Conservation (phyloP, 2,329 filamentous ascomycete genomes). For the Hyphodiscus sp. region DNA sequence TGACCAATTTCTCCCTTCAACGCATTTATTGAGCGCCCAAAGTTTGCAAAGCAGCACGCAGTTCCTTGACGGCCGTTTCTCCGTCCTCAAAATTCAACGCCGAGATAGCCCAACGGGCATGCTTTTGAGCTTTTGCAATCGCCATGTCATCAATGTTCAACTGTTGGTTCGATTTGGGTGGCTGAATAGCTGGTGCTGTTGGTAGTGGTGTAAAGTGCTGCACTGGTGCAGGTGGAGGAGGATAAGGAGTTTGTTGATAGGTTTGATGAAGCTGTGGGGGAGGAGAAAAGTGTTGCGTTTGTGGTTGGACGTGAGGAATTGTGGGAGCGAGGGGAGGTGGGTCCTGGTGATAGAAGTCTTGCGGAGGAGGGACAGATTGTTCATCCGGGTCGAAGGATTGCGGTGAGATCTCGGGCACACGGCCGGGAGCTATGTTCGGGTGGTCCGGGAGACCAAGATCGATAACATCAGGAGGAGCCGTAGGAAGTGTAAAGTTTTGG, state of each 20-base stretch:
- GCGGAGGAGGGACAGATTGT: slow-evolving; percentile 28
- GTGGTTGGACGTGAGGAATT: slow-evolving; percentile 23
- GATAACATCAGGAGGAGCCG: slow-evolving; percentile 22
- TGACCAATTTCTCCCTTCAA: no score
- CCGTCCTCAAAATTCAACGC: slow-evolving; percentile 96
- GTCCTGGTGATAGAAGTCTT: slow-evolving; percentile 31
- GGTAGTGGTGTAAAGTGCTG: slow-evolving; percentile 7
- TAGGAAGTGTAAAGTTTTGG: slow-evolving; percentile 20
- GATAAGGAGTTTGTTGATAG: slow-evolving; percentile 13
- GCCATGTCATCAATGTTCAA: slow-evolving; percentile 60
- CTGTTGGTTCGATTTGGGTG: slow-evolving; percentile 18
- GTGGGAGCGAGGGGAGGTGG: slow-evolving; percentile 17
- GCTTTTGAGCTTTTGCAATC: slow-evolving; percentile 80
- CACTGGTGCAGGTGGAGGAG: slow-evolving; percentile 18
- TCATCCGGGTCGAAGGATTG: slow-evolving; percentile 2
- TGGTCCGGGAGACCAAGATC: slow-evolving; percentile 24
- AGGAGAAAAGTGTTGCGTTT: slow-evolving; percentile 12
- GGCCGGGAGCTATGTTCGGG: slow-evolving; percentile 19
- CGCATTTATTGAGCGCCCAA: slow-evolving; percentile 20
- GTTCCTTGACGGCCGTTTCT: slow-evolving; percentile 77
- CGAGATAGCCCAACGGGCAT: slow-evolving; percentile 94
- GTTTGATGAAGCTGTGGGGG: slow-evolving; percentile 12
- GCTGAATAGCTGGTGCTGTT: slow-evolving; percentile 6
- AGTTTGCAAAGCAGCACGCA: slow-evolving; percentile 61
- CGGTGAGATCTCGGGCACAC: slow-evolving; percentile 4